Conservation (phyloP, 306 rosid genomes). For the Argentina anserina region DNA sequence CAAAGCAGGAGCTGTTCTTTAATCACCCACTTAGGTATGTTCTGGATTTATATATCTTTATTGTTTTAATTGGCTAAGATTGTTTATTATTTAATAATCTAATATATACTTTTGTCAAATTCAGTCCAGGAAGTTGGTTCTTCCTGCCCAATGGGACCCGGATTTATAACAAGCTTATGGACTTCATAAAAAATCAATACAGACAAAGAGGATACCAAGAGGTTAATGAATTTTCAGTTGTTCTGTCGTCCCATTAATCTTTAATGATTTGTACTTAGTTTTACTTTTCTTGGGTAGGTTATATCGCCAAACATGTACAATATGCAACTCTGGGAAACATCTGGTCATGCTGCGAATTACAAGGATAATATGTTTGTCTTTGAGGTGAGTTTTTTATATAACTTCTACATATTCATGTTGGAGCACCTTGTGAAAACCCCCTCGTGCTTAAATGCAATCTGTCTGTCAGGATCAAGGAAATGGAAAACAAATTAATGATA, state of each 20-base stretch:
- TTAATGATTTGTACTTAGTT: constrained; percentile 13
- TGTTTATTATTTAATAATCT: not conserved
- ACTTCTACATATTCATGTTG: not conserved
- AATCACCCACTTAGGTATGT: constrained; percentile 89
- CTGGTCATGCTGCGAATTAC: constrained; percentile 95
- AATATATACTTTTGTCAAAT: constrained; percentile 18
- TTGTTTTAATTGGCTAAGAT: not conserved
- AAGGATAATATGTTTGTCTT: constrained; percentile 88
- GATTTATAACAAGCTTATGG: constrained; percentile 74
- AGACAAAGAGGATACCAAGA: constrained; percentile 86
- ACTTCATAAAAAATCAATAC: constrained; percentile 69
- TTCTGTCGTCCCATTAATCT: constrained; percentile 3
- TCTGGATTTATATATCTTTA: not conserved
- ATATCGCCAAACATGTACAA: constrained; percentile 87
- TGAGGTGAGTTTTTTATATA: constrained; percentile 53
- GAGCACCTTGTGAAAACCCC: not conserved
- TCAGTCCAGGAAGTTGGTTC: constrained; percentile 99
- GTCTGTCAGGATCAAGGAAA: not conserved
- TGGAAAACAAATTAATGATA: not conserved
- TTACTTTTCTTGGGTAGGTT: constrained; percentile 55
- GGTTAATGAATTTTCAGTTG: constrained; percentile 43
- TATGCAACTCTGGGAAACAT: constrained; percentile 93
- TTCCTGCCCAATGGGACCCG: constrained; percentile 87
- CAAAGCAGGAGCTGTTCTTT: constrained; percentile 84
- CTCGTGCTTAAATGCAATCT: not conserved